Base-by-base conservation (phyloP, 176 grass and related monocot genomes). In the Chloris gayana region DNA sequence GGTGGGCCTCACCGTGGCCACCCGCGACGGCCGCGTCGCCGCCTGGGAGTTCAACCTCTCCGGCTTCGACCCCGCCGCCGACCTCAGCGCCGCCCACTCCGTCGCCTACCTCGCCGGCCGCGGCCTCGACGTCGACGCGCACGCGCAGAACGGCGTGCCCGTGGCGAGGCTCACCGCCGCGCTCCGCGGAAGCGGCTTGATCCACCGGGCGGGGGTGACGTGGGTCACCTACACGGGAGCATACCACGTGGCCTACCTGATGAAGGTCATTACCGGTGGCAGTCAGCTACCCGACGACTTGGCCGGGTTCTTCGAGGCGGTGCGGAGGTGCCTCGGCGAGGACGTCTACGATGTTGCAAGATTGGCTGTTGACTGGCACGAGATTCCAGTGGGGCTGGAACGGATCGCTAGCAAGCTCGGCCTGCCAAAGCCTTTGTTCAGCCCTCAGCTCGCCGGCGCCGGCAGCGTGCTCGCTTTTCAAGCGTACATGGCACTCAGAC, bases 191-290 rank as follows among this genome's bases (percentile, higher is more conserved):
- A 7, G 58, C 74, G 58, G 58, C 17, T 0, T 79, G 22, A 9
- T 37, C 12, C 9, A 8, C 18, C 57, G 57, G 24, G 75, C 26
- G 3, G 67, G 57, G 11, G 7, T 85, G 18, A n/a, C 38, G 7
- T 81, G 71, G 71, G 0, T 69, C 64, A 62, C 71, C 0, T 60
- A 81, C 51, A 9, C 71, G 2, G 71, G 78, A 1, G 31, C 53
- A 0, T 86, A 86, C 71, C 70, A 75, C 39, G 50, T 69, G 30
- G 70, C 77, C 0, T 81, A 81, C 27, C 51, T 86, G 7, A 24
- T 81, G 5, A 86, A 86, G 77, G 6, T 86, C 3, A 1, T 74
- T 44, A 14, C 0, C 14, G 58, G 70, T 14, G 70, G 80, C 18
- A 9, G 6, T 0, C 1, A 27, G 6, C 81, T 74, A 2, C 46